phyloP scores from a whole-genome alignment of 257 asterid genomes.

The Fraxinus anomala region DNA sequence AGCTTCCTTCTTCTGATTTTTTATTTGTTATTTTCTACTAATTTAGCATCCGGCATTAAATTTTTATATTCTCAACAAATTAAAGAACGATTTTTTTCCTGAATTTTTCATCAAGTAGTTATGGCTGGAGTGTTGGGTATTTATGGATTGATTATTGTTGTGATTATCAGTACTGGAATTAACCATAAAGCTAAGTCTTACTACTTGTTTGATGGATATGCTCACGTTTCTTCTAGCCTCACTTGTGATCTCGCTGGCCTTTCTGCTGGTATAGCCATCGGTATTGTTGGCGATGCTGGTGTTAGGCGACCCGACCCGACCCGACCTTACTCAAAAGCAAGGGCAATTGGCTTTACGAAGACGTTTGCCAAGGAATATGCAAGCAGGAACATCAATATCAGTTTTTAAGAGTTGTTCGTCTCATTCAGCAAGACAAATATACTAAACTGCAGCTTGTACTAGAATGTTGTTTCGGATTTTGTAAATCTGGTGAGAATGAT shows the following conservation, averaged over 20 bases:
- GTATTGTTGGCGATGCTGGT: slow-evolving; percentile 67
- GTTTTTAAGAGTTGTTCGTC: too few relatives aligned
- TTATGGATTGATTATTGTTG: slow-evolving; percentile 67
- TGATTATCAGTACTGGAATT: slow-evolving; percentile 64
- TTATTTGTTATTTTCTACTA: neutral
- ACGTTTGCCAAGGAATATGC: neutral
- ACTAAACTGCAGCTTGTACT: too few relatives aligned
- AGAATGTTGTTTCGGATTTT: too few relatives aligned
- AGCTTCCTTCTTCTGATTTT: neutral
- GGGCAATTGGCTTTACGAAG: neutral
- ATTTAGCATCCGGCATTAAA: neutral
- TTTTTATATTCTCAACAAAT: neutral
- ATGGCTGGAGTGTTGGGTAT: slow-evolving; percentile 77
- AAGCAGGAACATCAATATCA: neutral
- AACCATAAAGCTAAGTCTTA: slow-evolving; percentile 67
- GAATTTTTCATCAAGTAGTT: slow-evolving; percentile 23
- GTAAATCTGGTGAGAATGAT: too few relatives aligned
- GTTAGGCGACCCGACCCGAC: slow-evolving; percentile 36
- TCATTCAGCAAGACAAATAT: too few relatives aligned
- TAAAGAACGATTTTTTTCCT: neutral
- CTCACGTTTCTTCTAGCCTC: slow-evolving; percentile 42
- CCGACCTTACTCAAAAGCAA: too few relatives aligned
- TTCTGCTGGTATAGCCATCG: slow-evolving; percentile 68
- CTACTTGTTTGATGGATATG: slow-evolving; percentile 63
- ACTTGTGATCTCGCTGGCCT: too few relatives aligned